Evolutionary conservation across 306 rosid genomes (phyloP).

Genomic region (Pachyrhizus erosus): DNA sequence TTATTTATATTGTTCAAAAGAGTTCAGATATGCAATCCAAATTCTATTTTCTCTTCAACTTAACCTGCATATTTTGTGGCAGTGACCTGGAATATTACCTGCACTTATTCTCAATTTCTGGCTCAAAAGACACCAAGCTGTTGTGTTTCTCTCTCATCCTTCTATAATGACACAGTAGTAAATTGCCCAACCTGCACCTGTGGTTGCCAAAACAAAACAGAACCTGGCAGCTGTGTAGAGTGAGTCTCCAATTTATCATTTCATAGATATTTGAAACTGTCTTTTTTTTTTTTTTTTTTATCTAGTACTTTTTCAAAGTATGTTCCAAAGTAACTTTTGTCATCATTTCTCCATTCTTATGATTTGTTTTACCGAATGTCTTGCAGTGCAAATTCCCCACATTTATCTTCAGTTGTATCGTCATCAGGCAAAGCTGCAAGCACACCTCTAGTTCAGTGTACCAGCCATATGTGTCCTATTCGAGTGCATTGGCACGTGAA

Average conservation of each 20-base stretch:
- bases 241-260: conserved; percentile 50
- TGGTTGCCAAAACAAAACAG: conserved; percentile 85
- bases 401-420: conserved; percentile 78
- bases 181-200: conserved; percentile 95
- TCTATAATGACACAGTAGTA: conserved; percentile 90
- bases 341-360: conserved; percentile 3
- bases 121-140: conserved; percentile 98
- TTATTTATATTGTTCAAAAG: conserved; percentile 15
- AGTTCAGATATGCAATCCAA: conserved; percentile 1
- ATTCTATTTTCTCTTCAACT: conserved; percentile 25
- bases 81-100: conserved; percentile 99
- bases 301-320: not conserved
- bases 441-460: conserved; percentile 85
- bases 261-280: conserved; percentile 15
- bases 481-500: conserved; percentile 99
- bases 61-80: conserved; percentile 48
- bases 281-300: not conserved
- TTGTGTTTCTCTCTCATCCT: conserved; percentile 97
- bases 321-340: not conserved
- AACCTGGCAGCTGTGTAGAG: conserved; percentile 80
- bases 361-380: conserved; percentile 32
- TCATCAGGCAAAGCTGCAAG: conserved; percentile 56
- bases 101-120: conserved; percentile 94
- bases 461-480: conserved; percentile 97
- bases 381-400: conserved; percentile 70